Evolutionary conservation across 164 flowering plant species (phyloP).

Genomic region (Brasenia schreberi): DNA sequence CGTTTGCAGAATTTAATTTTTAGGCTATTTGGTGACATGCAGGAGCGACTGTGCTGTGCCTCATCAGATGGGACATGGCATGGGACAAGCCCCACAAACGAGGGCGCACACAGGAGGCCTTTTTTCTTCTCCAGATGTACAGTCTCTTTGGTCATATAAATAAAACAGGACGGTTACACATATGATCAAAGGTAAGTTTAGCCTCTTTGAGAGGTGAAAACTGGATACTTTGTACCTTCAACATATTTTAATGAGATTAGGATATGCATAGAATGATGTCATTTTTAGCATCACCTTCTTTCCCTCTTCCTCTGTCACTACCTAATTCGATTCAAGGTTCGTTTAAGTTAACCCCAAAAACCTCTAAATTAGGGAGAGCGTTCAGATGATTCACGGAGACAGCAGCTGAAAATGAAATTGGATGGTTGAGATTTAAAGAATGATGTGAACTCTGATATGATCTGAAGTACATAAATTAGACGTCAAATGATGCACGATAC

Average conservation of each 20-base stretch:
- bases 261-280: neutral
- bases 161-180: conserved; percentile 13
- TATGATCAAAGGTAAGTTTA: conserved; percentile 15
- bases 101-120: conserved; percentile 49
- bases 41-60: conserved; percentile 43
- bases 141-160: conserved; percentile 83
- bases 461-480: too few relatives aligned
- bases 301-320: too few relatives aligned
- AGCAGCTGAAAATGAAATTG: too few relatives aligned
- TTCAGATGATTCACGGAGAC: too few relatives aligned
- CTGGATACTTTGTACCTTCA: conserved; percentile 27
- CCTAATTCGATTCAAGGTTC: too few relatives aligned
- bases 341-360: too few relatives aligned
- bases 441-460: too few relatives aligned
- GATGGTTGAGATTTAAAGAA: too few relatives aligned
- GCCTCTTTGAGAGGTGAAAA: conserved; percentile 30
- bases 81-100: conserved; percentile 21
- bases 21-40: conserved; percentile 10
- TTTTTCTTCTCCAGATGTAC: conserved; percentile 61
- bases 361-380: too few relatives aligned
- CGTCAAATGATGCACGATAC: too few relatives aligned
- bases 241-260: neutral
- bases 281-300: too few relatives aligned
- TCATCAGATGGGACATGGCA: conserved; percentile 28
- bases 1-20: neutral